A percentile compares a stretch with the other conserved stretches of the same genome.
Conservation (phyloP, 2,329 filamentous ascomycete species). For the Xylaria sp. region DNA sequence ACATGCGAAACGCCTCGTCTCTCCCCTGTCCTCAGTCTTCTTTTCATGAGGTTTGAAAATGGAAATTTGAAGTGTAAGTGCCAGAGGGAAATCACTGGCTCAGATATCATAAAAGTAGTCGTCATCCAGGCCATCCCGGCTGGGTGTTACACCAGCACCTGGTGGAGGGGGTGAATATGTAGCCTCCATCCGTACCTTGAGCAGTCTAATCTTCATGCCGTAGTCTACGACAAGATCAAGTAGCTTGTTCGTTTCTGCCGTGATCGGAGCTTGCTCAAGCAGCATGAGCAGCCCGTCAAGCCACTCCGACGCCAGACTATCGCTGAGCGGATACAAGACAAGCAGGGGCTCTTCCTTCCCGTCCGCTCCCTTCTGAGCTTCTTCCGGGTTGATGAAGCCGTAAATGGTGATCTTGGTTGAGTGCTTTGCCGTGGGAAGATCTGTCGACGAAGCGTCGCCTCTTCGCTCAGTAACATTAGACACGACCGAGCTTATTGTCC, state of each 20-base stretch:
- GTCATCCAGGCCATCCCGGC: slow-evolving; percentile 83
- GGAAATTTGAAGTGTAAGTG: background rate
- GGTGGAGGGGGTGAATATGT: slow-evolving; percentile 68
- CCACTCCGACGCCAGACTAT: slow-evolving; percentile 92
- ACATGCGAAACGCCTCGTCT: slow-evolving; percentile 16
- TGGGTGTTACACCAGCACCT: slow-evolving; percentile 79
- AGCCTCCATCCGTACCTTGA: slow-evolving; percentile 89
- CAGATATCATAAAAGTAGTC: slow-evolving; percentile 90
- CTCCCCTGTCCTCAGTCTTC: background rate
- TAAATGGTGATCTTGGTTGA: slow-evolving; percentile 92
- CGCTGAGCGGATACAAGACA: slow-evolving; percentile 79
- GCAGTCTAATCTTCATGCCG: slow-evolving; percentile 86
- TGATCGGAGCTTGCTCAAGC: slow-evolving; percentile 93
- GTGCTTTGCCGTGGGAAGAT: slow-evolving; percentile 46
- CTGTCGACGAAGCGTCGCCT: slow-evolving; percentile 46
- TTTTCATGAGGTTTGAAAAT: background rate
- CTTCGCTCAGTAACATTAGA: slow-evolving; percentile 78
- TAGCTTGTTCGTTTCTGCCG: slow-evolving; percentile 91
- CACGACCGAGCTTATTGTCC: slow-evolving; percentile 87
- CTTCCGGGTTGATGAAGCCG: slow-evolving; percentile 62
- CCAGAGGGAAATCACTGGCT: slow-evolving; percentile 20
- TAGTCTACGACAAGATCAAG: slow-evolving; percentile 87
- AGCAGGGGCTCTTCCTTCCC: slow-evolving; percentile 76
- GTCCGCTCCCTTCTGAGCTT: slow-evolving; percentile 44
- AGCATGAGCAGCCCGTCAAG: slow-evolving; percentile 94